Evolutionary conservation across 129 eudicot genomes (phyloP).

Genomic region (Solidago caesia): DNA sequence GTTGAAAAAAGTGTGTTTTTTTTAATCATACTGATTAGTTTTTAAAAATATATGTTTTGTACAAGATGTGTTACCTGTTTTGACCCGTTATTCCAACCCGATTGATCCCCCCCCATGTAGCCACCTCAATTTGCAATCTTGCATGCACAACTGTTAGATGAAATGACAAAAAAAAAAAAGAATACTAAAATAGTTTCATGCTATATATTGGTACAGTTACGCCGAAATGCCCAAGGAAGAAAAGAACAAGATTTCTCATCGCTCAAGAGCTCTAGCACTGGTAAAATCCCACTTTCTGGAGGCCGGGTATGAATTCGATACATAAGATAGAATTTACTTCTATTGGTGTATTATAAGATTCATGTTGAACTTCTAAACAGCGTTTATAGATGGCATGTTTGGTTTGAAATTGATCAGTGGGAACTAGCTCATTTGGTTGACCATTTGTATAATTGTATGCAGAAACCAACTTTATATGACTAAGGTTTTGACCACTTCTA

Average conservation of each 20-base stretch:
- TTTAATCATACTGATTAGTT: neutral
- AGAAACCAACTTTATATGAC: neutral
- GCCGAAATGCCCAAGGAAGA: constrained; percentile 92
- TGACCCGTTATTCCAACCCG: no score
- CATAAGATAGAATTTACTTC: neutral
- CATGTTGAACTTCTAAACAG: neutral
- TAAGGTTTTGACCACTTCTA: neutral
- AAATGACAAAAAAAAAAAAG: neutral
- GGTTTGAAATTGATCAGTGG: neutral
- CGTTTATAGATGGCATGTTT: neutral
- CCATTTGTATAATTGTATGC: neutral
- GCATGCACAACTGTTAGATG: no score
- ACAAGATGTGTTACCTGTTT: no score
- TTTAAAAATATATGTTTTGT: no score
- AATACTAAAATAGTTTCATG: neutral
- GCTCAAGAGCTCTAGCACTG: constrained; percentile 75
- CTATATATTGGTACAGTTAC: constrained; percentile 45
- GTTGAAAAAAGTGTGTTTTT: no score
- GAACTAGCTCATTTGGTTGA: neutral
- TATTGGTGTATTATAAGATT: constrained; percentile 10
- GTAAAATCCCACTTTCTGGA: constrained; percentile 84
- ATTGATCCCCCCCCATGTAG: no score
- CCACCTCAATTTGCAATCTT: no score
- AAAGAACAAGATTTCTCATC: constrained; percentile 90
- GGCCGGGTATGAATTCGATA: constrained; percentile 54